A percentile compares a stretch with the other conserved stretches of the same genome.
Conservation (phyloP, 2,329 filamentous ascomycete species). For the Didymellaceae sp. region DNA sequence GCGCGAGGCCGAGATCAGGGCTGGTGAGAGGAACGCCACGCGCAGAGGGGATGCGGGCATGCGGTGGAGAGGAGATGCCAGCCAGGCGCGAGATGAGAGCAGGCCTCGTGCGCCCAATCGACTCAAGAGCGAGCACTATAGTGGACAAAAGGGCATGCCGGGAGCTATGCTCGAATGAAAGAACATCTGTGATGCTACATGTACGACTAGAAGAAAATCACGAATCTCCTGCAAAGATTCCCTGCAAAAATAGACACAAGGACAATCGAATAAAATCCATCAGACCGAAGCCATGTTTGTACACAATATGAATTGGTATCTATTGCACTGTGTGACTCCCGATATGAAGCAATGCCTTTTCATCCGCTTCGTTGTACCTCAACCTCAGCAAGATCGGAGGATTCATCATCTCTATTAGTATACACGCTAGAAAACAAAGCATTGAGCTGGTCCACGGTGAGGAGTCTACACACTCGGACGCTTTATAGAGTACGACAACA, state of each 20-base stretch:
- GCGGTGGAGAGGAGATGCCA: constrained; percentile 35
- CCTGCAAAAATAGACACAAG: no score
- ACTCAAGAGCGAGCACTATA: constrained; percentile 26
- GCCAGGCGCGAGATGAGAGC: constrained; percentile 3
- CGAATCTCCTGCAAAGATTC: no score
- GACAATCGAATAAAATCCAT: no score
- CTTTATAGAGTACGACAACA: no score
- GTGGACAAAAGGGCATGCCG: constrained; percentile 39
- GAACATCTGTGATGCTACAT: background rate
- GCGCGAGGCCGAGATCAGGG: constrained; percentile 45
- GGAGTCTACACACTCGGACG: background rate
- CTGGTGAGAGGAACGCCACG: constrained; percentile 31
- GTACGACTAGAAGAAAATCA: constrained; percentile 1
- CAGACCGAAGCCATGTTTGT: no score
- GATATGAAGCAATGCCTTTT: background rate
- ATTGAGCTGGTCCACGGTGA: background rate
- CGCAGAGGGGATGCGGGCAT: constrained; percentile 24
- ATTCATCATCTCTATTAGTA: constrained; percentile 2
- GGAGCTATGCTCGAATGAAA: constrained; percentile 38
- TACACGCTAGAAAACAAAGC: constrained; percentile 8
- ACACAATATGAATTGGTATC: background rate
- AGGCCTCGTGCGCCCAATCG: constrained; percentile 22
- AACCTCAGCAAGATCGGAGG: background rate
- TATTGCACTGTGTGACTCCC: background rate
- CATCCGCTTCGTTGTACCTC: background rate